phyloP scores from a whole-genome alignment of 2,329 filamentous ascomycete species.

The Fusarium nisikadoi region DNA sequence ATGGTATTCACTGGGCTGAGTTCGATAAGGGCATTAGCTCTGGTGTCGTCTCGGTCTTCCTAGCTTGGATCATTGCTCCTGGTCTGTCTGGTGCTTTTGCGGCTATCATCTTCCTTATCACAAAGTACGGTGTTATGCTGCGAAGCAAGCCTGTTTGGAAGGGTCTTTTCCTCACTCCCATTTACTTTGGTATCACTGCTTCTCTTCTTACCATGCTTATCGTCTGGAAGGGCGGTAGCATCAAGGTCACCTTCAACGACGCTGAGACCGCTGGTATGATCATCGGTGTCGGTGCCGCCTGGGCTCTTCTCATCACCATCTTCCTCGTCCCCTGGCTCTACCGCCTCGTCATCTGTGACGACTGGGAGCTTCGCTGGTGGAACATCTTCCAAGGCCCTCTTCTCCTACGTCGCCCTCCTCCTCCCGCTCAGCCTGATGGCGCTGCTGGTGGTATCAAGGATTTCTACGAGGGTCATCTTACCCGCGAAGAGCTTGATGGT shows the following conservation, averaged over 20 bases:
- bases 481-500: conserved; percentile 60
- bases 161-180: conserved; percentile 62
- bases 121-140: conserved; percentile 68
- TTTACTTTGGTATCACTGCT: conserved; percentile 68
- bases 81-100: conserved; percentile 65
- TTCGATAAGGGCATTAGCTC: conserved; percentile 51
- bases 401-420: conserved; percentile 57
- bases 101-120: conserved; percentile 65
- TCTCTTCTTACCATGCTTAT: conserved; percentile 69
- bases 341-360: conserved; percentile 66
- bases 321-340: conserved; percentile 71
- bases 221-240: conserved; percentile 63
- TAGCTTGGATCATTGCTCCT: conserved; percentile 71
- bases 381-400: conserved; percentile 65
- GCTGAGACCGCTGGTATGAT: conserved; percentile 63
- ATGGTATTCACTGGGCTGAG: conserved; percentile 66
- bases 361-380: conserved; percentile 69
- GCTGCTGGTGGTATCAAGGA: conserved; percentile 64
- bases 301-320: conserved; percentile 57
- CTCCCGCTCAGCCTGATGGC: conserved; percentile 72
- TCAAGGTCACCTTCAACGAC: conserved; percentile 51
- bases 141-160: conserved; percentile 63
- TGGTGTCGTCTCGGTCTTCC: conserved; percentile 65
- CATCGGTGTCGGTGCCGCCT: conserved; percentile 62
- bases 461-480: conserved; percentile 67